Percentiles rank a stretch among this genome's conserved stretches.
phyloP scores from a whole-genome alignment of 495 filamentous ascomycete genomes.

The Sabuloglossum arenarium region DNA sequence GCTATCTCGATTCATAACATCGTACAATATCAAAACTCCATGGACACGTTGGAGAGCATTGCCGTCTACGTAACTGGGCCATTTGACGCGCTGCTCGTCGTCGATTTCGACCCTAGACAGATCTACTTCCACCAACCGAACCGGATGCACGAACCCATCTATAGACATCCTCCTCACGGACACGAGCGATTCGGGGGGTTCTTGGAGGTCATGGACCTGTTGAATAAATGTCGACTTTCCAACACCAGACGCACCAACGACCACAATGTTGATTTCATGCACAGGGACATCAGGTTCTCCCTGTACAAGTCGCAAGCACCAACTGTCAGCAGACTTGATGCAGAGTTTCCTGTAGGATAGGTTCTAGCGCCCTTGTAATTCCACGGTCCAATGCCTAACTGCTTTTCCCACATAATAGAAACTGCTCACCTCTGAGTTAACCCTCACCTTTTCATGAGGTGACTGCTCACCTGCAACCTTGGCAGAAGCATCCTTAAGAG shows the following conservation, averaged over 20 bases:
- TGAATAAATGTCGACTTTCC: constrained; percentile 87
- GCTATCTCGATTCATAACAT: constrained; percentile 56
- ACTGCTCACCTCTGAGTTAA: neutral
- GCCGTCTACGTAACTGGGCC: constrained; percentile 54
- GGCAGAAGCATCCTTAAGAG: neutral
- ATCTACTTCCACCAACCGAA: constrained; percentile 62
- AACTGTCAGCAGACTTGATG: neutral
- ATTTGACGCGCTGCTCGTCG: constrained; percentile 44
- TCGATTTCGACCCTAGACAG: constrained; percentile 46
- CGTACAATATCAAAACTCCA: constrained; percentile 67
- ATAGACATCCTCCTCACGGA: constrained; percentile 52
- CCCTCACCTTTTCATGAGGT: neutral
- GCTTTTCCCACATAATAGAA: neutral
- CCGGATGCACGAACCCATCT: constrained; percentile 53
- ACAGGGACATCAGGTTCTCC: constrained; percentile 15
- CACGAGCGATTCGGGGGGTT: constrained; percentile 31
- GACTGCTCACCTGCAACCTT: neutral
- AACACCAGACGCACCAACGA: constrained; percentile 59
- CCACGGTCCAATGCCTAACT: neutral
- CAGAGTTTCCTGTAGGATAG: neutral
- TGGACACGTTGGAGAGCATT: constrained; percentile 51
- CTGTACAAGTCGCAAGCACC: neutral
- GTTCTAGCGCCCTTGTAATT: neutral
- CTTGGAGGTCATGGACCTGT: constrained; percentile 48
- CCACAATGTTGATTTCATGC: constrained; percentile 61